Base-by-base conservation (phyloP, 2,329 filamentous ascomycete species). In the Diaporthe destruens region DNA sequence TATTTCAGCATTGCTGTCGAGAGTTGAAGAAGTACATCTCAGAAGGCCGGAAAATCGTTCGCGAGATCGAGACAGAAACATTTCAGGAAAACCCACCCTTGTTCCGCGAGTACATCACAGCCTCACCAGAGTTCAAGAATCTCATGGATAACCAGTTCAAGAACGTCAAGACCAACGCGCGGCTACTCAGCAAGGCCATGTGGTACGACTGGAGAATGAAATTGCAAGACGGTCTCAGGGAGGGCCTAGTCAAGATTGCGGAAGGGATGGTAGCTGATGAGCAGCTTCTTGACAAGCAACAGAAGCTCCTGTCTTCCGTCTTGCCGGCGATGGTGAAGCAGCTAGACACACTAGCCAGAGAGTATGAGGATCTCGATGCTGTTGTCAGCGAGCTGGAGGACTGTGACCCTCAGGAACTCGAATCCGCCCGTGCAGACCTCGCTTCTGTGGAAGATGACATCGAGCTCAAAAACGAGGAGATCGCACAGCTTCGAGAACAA, bases 191-290 rank as follows among this genome's bases (percentile, higher is more conserved):
- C 84, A 98, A 98, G 80, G 94, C 94, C 72, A 95, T 96, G 86
- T 99, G 96, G 96, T 99, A 99, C 80, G 93, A 96, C 79, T 99
- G 96, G 96, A 92, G 96, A 53, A 96, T 94, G 87, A 96, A 96
- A 78, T 88, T 98, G 32, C 91, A 95, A 71, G 84, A 92, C 75
- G 93, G 94, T 23, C 87, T 99, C 49, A 95, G 93, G 79, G 91
- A 94, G 77, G 95, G 94, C 4, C 88, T 98, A 3, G 82, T 93
- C 70, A 91, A 89, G 74, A 96, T 95, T 72, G 86, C 90, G 1
- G 89, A 93, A 71, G 94, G 92, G 25, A 94, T 99, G 90, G 88
- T 90, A 59, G 84, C 85, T 1, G 96, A 99, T 76, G 90, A 93
- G 68, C 85, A 88, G 70, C 78, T 90, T 2, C 81, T 99, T 9